Conservation (phyloP, 2,329 filamentous ascomycete genomes). For the Alternaria longipes region DNA sequence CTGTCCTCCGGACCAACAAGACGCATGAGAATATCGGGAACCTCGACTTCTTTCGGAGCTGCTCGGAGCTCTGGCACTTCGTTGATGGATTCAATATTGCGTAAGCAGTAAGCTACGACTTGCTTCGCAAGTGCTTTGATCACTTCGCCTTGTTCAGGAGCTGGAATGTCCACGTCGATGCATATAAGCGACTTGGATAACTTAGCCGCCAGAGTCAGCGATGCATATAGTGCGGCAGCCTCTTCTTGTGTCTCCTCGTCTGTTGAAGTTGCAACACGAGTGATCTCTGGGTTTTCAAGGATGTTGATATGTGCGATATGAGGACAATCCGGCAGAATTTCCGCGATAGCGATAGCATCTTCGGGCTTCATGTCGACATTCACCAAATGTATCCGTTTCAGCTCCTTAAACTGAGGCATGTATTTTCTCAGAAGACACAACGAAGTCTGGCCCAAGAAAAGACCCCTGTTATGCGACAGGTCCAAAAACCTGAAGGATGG, state of each 20-base stretch:
- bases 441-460: conserved; percentile 82
- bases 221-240: conserved; percentile 91
- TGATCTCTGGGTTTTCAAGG: conserved; percentile 79
- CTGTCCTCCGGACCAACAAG: conserved; percentile 77
- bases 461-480: conserved; percentile 83
- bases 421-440: conserved; percentile 81
- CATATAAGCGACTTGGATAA: conserved; percentile 85
- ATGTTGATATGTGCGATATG: conserved; percentile 87
- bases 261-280: conserved; percentile 75
- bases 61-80: conserved; percentile 67
- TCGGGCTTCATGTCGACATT: conserved; percentile 86
- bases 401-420: conserved; percentile 76
- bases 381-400: conserved; percentile 87
- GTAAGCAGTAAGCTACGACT: conserved; percentile 91
- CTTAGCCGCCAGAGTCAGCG: conserved; percentile 84
- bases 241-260: conserved; percentile 88
- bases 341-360: conserved; percentile 89
- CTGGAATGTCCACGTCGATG: conserved; percentile 90
- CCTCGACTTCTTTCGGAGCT: conserved; percentile 62
- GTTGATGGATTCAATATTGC: conserved; percentile 85
- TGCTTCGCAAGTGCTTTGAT: conserved; percentile 93
- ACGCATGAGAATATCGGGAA: conserved; percentile 87
- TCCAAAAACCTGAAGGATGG: conserved; percentile 86
- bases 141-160: conserved; percentile 82
- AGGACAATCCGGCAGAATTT: conserved; percentile 85